Evolutionary conservation across 306 rosid genomes (phyloP).

Genomic region (Hylodesmum podocarpum): DNA sequence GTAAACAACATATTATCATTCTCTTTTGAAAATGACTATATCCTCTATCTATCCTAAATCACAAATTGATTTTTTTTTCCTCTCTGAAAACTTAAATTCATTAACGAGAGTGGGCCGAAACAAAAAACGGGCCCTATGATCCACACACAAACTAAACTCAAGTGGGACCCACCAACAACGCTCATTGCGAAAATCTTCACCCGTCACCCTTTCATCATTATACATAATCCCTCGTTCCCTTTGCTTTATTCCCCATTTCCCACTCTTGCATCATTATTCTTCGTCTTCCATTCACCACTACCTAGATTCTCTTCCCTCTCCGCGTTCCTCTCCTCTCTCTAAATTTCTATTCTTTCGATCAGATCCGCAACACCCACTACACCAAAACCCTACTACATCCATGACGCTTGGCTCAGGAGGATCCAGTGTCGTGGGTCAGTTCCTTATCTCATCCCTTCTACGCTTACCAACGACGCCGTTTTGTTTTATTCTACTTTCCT

Average conservation of each 20-base stretch:
- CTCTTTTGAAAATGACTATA: too few relatives aligned
- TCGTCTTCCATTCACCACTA: constrained; percentile 17
- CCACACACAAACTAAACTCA: not conserved
- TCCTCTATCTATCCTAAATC: too few relatives aligned
- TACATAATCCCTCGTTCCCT: constrained; percentile 28
- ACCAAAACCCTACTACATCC: constrained; percentile 40
- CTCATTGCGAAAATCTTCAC: not conserved
- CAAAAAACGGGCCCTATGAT: constrained; percentile 4
- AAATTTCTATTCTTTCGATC: constrained; percentile 42
- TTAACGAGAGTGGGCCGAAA: constrained; percentile 39
- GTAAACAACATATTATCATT: too few relatives aligned
- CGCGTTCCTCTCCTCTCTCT: constrained; percentile 3
- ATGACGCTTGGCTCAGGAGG: constrained; percentile 99
- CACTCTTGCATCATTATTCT: constrained; percentile 42
- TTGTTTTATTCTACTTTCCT: not conserved
- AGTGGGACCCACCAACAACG: not conserved
- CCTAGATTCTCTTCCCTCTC: constrained; percentile 29
- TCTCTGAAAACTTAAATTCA: too few relatives aligned
- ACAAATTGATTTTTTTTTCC: too few relatives aligned
- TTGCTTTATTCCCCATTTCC: constrained; percentile 38
- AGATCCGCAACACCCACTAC: constrained; percentile 51
- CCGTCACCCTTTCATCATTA: not conserved
- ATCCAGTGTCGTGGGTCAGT: constrained; percentile 97
- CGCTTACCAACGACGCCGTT: not conserved
- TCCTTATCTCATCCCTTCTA: not conserved